These are phyloP conservation scores for Trichaptum fuscoviolaceum DNA, from an alignment of 768 basidiomycete genomes.

Conservation along the genomic window DNA sequence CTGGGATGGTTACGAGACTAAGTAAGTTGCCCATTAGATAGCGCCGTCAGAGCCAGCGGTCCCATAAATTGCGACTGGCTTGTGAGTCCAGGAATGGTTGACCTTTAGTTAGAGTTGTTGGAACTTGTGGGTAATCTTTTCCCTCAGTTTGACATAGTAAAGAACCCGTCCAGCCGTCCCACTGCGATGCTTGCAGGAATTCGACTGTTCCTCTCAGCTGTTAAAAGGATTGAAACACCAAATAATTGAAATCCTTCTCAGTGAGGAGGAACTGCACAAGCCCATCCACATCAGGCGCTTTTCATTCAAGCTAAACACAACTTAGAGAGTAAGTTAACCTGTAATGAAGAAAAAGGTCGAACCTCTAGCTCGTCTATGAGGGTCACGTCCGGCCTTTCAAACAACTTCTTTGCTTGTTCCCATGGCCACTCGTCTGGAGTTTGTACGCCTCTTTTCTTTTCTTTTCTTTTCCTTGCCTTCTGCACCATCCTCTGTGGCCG, in stretches of 20 bases:
- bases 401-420: conserved; percentile 90
- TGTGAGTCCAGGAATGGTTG: too few relatives aligned
- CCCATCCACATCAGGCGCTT: conserved; percentile 86
- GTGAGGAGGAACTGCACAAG: conserved; percentile 88
- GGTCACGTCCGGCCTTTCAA: conserved; percentile 83
- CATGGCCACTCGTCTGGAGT: conserved; percentile 97
- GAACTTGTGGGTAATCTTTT: too few relatives aligned
- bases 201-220: conserved; percentile 22
- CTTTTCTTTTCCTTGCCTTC: conserved; percentile 64
- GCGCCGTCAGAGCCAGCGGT: too few relatives aligned
- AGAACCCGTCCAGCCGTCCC: conserved; percentile 94
- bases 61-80: too few relatives aligned
- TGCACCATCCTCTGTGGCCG: conserved; percentile 35
- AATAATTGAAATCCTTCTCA: conserved; percentile 97
- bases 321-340: conserved; percentile 6
- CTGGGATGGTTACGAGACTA: too few relatives aligned
- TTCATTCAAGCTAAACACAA: conserved; percentile 80
- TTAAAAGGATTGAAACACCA: conserved; percentile 11
- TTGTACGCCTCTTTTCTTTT: conserved; percentile 70
- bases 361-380: conserved; percentile 87
- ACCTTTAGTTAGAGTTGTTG: too few relatives aligned
- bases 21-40: too few relatives aligned
- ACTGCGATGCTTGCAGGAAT: conserved; percentile 84
- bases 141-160: too few relatives aligned
- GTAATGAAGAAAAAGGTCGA: conserved; percentile 12